Percentiles rank a stretch among this genome's conserved stretches.
Conservation (phyloP, 805 yeast species). For the Ogataea haglerorum region DNA sequence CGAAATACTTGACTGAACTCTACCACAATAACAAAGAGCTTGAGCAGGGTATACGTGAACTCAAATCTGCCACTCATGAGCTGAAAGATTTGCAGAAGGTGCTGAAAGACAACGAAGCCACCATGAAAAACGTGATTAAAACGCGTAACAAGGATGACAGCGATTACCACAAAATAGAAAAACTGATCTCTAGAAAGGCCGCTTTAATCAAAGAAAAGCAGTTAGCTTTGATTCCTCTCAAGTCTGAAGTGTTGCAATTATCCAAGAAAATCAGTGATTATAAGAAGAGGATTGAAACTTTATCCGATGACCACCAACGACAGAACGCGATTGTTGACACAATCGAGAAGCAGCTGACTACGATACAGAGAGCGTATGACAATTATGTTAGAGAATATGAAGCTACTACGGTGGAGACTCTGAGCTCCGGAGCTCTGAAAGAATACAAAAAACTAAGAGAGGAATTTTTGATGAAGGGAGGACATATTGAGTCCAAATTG, state of each 20-base stretch:
- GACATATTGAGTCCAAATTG: conserved; percentile 54
- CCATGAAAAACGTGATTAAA: conserved; percentile 29
- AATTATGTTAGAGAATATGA: conserved; percentile 18
- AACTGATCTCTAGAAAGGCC: conserved; percentile 35
- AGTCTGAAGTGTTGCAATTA: conserved; percentile 50
- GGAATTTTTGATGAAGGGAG: conserved; percentile 50
- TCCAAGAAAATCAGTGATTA: conserved; percentile 44
- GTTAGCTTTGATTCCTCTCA: conserved; percentile 57
- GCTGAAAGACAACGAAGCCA: conserved; percentile 29
- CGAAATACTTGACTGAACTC: conserved; percentile 59
- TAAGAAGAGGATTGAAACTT: conserved; percentile 46
- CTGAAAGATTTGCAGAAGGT: conserved; percentile 12
- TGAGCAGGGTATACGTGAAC: conserved; percentile 28
- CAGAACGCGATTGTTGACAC: conserved; percentile 44
- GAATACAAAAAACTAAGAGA: conserved; percentile 61
- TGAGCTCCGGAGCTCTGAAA: conserved; percentile 49
- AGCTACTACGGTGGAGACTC: conserved; percentile 11
- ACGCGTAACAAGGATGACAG: conserved; percentile 47
- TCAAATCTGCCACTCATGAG: conserved; percentile 26
- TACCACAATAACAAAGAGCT: conserved; percentile 53
- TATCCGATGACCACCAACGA: conserved; percentile 48
- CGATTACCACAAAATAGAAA: conserved; percentile 39
- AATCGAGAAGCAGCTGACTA: conserved; percentile 45
- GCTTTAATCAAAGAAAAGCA: conserved; percentile 42
- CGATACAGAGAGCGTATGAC: conserved; percentile 24